phyloP scores from a whole-genome alignment of 768 basidiomycete species.

The Lentinula sp. region DNA sequence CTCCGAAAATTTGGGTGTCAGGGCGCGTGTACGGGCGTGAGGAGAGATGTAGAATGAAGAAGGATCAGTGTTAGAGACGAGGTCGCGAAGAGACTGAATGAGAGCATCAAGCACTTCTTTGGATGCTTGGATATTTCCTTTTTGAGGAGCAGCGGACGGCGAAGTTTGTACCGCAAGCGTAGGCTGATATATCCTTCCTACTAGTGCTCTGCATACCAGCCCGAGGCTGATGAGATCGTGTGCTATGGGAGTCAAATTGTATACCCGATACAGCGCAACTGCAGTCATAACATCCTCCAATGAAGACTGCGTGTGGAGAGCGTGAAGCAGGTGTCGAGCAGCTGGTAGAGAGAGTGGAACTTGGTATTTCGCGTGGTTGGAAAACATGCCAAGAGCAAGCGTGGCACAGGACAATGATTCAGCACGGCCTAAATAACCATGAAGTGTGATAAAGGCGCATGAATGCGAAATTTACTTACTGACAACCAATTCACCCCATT shows the following conservation, averaged over 20 bases:
- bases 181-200: constrained; percentile 17
- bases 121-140: neutral
- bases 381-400: constrained; percentile 37
- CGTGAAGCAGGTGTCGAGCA: constrained; percentile 35
- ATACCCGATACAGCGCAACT: constrained; percentile 33
- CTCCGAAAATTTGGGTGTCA: neutral
- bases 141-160: neutral
- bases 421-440: constrained; percentile 29
- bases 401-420: constrained; percentile 32
- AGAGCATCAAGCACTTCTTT: constrained; percentile 3
- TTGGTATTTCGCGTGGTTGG: constrained; percentile 39
- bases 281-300: constrained; percentile 29
- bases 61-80: neutral
- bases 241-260: constrained; percentile 33
- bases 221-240: constrained; percentile 33
- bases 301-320: constrained; percentile 27
- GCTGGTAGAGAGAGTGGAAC: constrained; percentile 30
- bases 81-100: neutral
- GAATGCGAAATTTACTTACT: constrained; percentile 21
- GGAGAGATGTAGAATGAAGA: neutral
- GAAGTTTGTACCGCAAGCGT: neutral
- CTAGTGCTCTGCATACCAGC: constrained; percentile 34
- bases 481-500: constrained; percentile 26
- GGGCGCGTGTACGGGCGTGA: neutral
- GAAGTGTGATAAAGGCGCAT: neutral